phyloP scores from a whole-genome alignment of 192 early-diverging fungal genomes.

The Thoreauomyces humboldtii region DNA sequence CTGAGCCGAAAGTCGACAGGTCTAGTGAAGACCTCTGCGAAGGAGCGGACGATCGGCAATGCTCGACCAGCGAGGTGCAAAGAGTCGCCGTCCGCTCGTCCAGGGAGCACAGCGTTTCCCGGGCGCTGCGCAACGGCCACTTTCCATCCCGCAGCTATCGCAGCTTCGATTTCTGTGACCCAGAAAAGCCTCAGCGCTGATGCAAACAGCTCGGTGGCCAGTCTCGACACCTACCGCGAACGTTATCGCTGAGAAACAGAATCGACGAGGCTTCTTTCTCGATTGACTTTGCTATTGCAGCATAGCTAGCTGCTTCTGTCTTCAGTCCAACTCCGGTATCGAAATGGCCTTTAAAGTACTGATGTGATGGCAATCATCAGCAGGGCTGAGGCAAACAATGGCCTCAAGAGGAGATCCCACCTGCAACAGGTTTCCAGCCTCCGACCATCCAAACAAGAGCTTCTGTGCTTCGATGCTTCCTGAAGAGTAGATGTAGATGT shows the following conservation, averaged over 20 bases:
- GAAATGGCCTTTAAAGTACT: conserved; percentile 83
- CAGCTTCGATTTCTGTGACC: conserved; percentile 70
- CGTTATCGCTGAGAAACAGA: conserved; percentile 91
- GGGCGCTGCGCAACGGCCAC: conserved; percentile 69
- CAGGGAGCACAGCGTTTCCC: conserved; percentile 65
- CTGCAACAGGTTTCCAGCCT: conserved; percentile 72
- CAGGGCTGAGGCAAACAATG: background rate
- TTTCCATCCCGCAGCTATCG: conserved; percentile 67
- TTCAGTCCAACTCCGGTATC: conserved; percentile 91
- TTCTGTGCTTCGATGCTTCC: conserved; percentile 94
- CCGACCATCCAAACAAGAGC: conserved; percentile 80
- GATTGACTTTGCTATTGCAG: conserved; percentile 70
- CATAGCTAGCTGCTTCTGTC: conserved; percentile 65
- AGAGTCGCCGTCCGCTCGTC: background rate
- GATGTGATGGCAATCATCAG: background rate
- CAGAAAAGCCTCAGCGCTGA: no score
- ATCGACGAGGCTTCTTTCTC: conserved; percentile 44
- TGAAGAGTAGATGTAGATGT: conserved; percentile 94
- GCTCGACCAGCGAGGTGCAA: background rate
- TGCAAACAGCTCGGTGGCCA: no score
- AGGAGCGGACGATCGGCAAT: conserved; percentile 30
- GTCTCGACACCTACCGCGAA: no score
- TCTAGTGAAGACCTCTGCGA: conserved; percentile 26
- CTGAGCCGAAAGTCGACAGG: background rate
- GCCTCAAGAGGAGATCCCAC: conserved; percentile 32